Percentiles rank a stretch among this genome's conserved stretches.
Evolutionary conservation across 306 rosid genomes (phyloP).

Genomic region (Prosopis cineraria): DNA sequence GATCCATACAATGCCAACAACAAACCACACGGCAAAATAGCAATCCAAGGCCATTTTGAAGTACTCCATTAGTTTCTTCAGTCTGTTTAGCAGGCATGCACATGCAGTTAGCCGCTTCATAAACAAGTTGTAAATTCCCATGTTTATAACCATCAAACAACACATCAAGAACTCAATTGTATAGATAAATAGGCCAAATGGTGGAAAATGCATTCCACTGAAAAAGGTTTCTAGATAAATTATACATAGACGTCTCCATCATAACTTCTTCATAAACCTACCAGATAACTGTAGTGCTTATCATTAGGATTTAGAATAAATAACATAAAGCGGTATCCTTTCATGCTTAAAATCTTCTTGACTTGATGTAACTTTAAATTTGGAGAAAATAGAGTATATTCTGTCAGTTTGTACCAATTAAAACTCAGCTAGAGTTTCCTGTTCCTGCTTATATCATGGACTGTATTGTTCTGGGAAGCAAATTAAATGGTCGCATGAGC

Average conservation of each 20-base stretch:
- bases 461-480: background rate
- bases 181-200: background rate
- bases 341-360: background rate
- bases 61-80: constrained; percentile 67
- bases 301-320: background rate
- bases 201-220: background rate
- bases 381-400: background rate
- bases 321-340: background rate
- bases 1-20: constrained; percentile 83
- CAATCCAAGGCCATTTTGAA: constrained; percentile 70
- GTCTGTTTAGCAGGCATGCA: constrained; percentile 42
- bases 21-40: constrained; percentile 89
- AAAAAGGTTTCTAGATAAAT: background rate
- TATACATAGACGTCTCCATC: background rate
- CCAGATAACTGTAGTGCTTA: background rate
- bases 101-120: constrained; percentile 29
- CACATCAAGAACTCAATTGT: background rate
- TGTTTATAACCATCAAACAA: background rate
- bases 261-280: background rate
- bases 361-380: background rate
- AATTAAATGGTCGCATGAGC: background rate
- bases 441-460: background rate
- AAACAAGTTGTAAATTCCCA: background rate
- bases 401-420: background rate
- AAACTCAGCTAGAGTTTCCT: background rate